These are phyloP conservation scores for Penicillium canariense DNA, from an alignment of 495 filamentous ascomycete genomes.

Conservation along the genomic window DNA sequence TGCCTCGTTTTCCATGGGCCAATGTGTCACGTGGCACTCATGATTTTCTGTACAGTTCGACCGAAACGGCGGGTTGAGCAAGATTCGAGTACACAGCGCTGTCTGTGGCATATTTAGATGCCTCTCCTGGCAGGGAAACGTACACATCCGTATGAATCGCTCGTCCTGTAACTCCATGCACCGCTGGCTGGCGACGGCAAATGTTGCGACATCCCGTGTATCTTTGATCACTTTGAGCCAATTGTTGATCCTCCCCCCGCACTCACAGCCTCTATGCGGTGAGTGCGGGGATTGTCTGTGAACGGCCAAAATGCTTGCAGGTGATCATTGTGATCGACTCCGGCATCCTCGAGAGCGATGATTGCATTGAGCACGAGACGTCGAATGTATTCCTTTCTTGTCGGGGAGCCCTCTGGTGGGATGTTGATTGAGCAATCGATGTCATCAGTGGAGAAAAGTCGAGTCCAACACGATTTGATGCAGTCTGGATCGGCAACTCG, in stretches of 20 bases:
- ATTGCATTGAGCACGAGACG: conserved; percentile 6
- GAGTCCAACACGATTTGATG: conserved; percentile 9
- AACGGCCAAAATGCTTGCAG: conserved; percentile 14
- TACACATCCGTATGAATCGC: neutral
- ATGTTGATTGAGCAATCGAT: neutral
- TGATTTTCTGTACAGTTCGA: neutral
- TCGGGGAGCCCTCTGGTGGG: neutral
- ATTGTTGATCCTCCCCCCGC: neutral
- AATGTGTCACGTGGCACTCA: neutral
- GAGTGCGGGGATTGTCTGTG: neutral
- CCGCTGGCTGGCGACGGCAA: conserved; percentile 3
- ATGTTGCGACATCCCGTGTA: neutral
- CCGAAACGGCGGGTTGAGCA: neutral
- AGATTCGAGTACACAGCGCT: neutral
- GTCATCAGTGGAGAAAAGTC: neutral
- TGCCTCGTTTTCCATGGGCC: neutral
- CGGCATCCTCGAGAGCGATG: conserved; percentile 2
- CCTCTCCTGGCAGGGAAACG: neutral
- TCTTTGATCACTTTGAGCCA: conserved; percentile 6
- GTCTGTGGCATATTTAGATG: neutral
- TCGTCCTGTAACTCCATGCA: neutral
- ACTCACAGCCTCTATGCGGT: neutral
- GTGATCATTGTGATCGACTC: conserved; percentile 4
- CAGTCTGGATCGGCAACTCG: conserved; percentile 2
- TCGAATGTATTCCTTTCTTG: neutral